Percentiles rank a stretch among this genome's conserved stretches.
These are phyloP conservation scores for Asterochloris erici DNA, from an alignment of 139 green algal species.

Conservation along the genomic window DNA sequence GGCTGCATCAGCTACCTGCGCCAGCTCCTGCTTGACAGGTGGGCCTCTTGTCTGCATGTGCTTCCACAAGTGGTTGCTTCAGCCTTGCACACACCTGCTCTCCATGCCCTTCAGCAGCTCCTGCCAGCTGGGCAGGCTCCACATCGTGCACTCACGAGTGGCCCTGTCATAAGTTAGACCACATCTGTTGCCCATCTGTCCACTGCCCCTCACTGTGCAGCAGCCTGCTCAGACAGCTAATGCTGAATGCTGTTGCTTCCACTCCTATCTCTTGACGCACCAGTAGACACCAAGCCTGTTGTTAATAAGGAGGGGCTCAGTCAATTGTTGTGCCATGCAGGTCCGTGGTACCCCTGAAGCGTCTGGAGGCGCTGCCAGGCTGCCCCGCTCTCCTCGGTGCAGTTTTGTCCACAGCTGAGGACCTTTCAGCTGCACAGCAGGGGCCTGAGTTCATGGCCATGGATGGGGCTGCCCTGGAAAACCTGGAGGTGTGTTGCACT, in stretches of 20 bases:
- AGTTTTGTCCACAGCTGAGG: background rate
- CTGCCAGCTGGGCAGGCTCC: too few relatives aligned
- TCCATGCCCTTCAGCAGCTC: too few relatives aligned
- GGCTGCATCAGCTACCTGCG: conserved; percentile 57
- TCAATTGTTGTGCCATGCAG: conserved; percentile 16
- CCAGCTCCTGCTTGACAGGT: conserved; percentile 70
- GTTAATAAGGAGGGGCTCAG: background rate
- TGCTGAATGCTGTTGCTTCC: too few relatives aligned
- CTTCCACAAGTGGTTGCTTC: too few relatives aligned
- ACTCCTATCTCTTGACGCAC: too few relatives aligned
- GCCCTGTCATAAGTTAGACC: too few relatives aligned
- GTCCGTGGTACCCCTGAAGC: conserved; percentile 54
- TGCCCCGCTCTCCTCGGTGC: background rate
- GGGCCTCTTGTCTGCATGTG: background rate
- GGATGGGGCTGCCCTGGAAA: conserved; percentile 91
- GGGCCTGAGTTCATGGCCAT: conserved; percentile 61
- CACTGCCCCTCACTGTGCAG: too few relatives aligned
- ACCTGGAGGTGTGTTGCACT: conserved; percentile 73
- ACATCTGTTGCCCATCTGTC: too few relatives aligned
- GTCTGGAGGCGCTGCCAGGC: conserved; percentile 60
- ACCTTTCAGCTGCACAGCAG: background rate
- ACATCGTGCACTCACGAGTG: too few relatives aligned
- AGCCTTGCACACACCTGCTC: too few relatives aligned
- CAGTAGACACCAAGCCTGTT: too few relatives aligned
- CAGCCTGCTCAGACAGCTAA: too few relatives aligned